Percentiles rank a stretch among this genome's conserved stretches.
Conservation (phyloP, 495 filamentous ascomycete species). For the Penicillium atrosanguineum region DNA sequence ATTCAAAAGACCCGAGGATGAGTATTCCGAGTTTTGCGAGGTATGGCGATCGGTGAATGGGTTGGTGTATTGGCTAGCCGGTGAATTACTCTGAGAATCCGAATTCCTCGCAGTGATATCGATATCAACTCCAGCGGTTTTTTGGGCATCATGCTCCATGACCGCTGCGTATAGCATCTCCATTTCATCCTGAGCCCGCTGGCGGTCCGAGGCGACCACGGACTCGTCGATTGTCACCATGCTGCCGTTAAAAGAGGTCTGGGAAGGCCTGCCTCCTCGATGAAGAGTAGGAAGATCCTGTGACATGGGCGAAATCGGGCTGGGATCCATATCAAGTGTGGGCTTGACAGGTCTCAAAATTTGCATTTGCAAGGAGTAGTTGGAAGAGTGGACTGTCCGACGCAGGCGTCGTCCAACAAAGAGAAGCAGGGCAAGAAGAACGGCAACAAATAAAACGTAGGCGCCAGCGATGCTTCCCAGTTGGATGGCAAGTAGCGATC, state of each 20-base stretch:
- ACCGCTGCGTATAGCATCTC: slow-evolving; percentile 89
- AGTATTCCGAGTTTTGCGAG: slow-evolving; percentile 16
- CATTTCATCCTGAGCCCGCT: slow-evolving; percentile 72
- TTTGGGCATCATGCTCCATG: slow-evolving; percentile 80
- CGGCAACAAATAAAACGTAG: slow-evolving; percentile 70
- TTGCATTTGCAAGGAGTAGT: slow-evolving; percentile 56
- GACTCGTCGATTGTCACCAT: slow-evolving; percentile 68
- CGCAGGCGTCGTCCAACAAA: slow-evolving; percentile 60
- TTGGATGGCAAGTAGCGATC: slow-evolving; percentile 64
- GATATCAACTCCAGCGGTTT: slow-evolving; percentile 40
- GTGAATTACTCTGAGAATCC: slow-evolving; percentile 30
- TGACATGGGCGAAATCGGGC: slow-evolving; percentile 43
- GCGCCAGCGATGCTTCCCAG: slow-evolving; percentile 76
- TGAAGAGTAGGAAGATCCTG: slow-evolving; percentile 37
- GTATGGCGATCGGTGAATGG: slow-evolving; percentile 37
- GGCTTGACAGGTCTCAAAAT: slow-evolving; percentile 58
- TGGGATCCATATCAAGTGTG: slow-evolving; percentile 47
- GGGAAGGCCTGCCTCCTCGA: slow-evolving; percentile 33
- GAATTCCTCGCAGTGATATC: slow-evolving; percentile 16
- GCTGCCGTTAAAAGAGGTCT: slow-evolving; percentile 45
- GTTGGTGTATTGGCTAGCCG: slow-evolving; percentile 36
- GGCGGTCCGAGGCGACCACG: slow-evolving; percentile 69
- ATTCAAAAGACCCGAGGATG: slow-evolving; percentile 19
- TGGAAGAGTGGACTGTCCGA: slow-evolving; percentile 49
- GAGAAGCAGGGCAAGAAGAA: slow-evolving; percentile 66